Conservation (phyloP, 208 protist genomes). For the Entamoeba moshkovskii region DNA sequence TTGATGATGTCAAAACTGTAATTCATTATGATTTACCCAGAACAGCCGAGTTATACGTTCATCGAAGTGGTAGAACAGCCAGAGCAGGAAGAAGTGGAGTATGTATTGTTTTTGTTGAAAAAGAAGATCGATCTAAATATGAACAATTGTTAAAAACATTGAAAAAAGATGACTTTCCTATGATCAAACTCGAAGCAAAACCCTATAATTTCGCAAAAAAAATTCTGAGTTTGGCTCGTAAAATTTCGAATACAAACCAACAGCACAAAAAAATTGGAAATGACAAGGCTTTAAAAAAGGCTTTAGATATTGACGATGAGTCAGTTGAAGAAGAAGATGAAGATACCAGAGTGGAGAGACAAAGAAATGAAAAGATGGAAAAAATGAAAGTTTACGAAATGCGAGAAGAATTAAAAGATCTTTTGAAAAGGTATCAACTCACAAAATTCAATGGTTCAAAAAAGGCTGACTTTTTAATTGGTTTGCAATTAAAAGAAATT, state of each 20-base stretch:
- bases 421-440: background rate
- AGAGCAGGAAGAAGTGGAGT: constrained; percentile 77
- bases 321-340: background rate
- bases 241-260: background rate
- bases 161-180: background rate
- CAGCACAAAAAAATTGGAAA: background rate
- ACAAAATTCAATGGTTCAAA: background rate
- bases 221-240: background rate
- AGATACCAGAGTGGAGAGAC: background rate
- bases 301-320: background rate
- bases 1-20: constrained; percentile 22
- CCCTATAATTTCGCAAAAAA: background rate
- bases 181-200: background rate
- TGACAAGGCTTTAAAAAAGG: background rate
- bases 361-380: background rate
- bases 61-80: constrained; percentile 87
- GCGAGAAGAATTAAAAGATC: background rate
- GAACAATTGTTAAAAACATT: background rate
- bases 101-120: background rate
- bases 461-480: background rate
- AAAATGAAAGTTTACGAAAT: background rate
- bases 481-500: background rate
- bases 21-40: constrained; percentile 75
- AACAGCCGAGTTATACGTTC: constrained; percentile 74
- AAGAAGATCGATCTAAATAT: background rate